Conservation (phyloP, 78 protist species). For the Pigoraptor vietnamica region DNA sequence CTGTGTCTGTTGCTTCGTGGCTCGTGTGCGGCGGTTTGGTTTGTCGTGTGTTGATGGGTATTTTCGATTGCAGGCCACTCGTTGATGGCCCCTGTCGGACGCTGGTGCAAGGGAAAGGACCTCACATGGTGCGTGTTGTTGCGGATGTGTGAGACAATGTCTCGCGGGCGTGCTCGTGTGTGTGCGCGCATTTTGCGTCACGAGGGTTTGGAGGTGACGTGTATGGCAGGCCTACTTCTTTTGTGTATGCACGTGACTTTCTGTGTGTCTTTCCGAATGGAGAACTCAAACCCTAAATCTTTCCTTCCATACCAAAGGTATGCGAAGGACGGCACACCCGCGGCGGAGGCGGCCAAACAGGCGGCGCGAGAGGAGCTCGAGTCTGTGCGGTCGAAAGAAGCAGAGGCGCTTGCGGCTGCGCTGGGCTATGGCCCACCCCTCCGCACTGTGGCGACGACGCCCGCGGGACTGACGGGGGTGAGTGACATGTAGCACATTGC, state of each 20-base stretch:
- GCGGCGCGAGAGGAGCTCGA: neutral
- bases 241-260: neutral
- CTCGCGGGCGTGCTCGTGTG: no score
- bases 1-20: neutral
- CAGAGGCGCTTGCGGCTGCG: neutral
- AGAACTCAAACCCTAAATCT: no score
- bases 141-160: no score
- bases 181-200: neutral
- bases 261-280: no score
- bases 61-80: neutral
- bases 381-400: neutral
- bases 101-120: neutral
- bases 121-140: neutral
- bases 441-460: neutral
- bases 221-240: neutral
- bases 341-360: neutral
- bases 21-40: no score
- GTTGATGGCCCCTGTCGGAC: neutral
- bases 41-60: neutral
- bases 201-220: neutral
- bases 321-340: neutral
- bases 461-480: neutral
- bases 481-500: no score
- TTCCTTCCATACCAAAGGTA: neutral
- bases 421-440: neutral